Base-by-base conservation (phyloP, 2,329 filamentous ascomycete species). In the Fusarium fujikuroi region DNA sequence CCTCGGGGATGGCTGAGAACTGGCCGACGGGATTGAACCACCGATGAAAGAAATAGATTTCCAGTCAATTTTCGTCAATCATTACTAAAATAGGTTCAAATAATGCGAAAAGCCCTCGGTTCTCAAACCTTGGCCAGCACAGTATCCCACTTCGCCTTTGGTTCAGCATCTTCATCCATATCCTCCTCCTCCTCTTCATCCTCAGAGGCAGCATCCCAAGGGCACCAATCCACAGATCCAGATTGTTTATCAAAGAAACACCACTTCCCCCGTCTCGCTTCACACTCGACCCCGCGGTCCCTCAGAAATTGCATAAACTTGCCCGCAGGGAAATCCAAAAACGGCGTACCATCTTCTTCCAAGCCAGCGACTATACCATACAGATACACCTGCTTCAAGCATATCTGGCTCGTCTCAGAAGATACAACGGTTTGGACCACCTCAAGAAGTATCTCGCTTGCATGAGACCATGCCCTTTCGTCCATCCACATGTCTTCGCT, bases 231-330 rank as follows among this genome's bases (percentile, higher is more conserved):
- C 8, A 36, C 30, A 0, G 1, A 1, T 4, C 66, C 57, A 1
- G 16, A 1, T 2, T 4, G 4, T 5, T 18, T 28, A 28, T 72
- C 32, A 49, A 73, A 73, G 14, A 21, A 57, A 11, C 66, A 75
- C 72, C 72, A 75, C 2, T 46, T 34, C 0, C 72, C 72, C 21
- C 58, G 9, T 7, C 73, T 68, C 6, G 63, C 72, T n/a, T 75
- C 69, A 11, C 66, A 71, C 6, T 46, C 28, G 0, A 71, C 14
- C 4, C 25, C 40, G 4, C 25, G 23, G 0, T 19, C 11, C 7
- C 56, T 15, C 7, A 75, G n/a, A 18, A 57, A 15, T 0, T 28
- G 14, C 58, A 73, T 60, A 4, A 75, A 50, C 8, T 21, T 25
- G 11, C 63, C 53, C 0, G 28, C 36, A 0, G 62, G 56, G 1